Percentiles rank a stretch among this genome's conserved stretches.
phyloP scores from a whole-genome alignment of 1,139 yeast species.

The Candida gigantensis region DNA sequence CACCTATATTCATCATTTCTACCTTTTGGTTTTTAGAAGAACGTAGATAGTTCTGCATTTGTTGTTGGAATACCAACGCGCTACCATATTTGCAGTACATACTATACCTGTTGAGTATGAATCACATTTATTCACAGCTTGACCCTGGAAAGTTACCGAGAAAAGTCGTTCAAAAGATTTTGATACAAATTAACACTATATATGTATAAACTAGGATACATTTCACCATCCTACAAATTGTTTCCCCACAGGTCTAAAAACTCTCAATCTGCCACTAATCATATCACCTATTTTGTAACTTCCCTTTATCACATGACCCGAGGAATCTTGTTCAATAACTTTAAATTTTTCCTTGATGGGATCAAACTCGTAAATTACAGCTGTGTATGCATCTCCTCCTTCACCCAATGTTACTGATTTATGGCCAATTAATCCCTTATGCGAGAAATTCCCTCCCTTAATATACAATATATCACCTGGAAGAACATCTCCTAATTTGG shows the following conservation, averaged over 20 bases:
- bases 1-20: no score
- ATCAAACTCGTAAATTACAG: constrained; percentile 68
- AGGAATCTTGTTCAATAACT: constrained; percentile 63
- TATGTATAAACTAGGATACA: neutral
- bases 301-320: constrained; percentile 59
- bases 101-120: no score
- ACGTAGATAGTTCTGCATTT: no score
- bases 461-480: constrained; percentile 86
- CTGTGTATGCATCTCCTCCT: constrained; percentile 29
- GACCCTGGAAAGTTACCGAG: no score
- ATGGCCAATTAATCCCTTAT: constrained; percentile 60
- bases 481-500: constrained; percentile 61
- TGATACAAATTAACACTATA: no score
- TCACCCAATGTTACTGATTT: constrained; percentile 45
- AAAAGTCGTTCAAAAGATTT: no score
- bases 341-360: constrained; percentile 71
- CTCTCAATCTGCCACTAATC: constrained; percentile 76
- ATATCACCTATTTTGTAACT: constrained; percentile 71
- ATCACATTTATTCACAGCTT: no score
- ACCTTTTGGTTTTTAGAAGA: no score
- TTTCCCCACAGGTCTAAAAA: constrained; percentile 68
- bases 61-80: no score
- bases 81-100: no score
- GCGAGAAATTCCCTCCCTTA: constrained; percentile 72
- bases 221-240: neutral